A percentile compares a stretch with the other conserved stretches of the same genome.
phyloP scores from a whole-genome alignment of 768 basidiomycete species.

The Lactarius hengduanensis region DNA sequence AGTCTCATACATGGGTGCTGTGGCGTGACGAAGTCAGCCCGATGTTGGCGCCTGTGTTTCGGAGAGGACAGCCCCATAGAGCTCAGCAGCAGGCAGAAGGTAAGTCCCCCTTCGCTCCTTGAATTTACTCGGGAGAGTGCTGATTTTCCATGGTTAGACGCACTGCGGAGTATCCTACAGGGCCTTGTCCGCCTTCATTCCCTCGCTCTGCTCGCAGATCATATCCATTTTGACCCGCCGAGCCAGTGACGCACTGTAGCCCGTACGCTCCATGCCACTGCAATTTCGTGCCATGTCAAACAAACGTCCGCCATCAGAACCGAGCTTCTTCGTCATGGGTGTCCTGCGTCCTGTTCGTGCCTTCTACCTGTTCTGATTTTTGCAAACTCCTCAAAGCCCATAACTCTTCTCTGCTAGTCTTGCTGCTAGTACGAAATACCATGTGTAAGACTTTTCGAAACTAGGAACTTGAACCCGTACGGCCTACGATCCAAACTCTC shows the following conservation, averaged over 20 bases:
- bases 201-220: conserved; percentile 61
- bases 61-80: conserved; percentile 35
- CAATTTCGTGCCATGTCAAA: conserved; percentile 86
- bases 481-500: background rate
- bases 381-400: background rate
- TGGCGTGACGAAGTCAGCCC: conserved; percentile 68
- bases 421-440: too few species aligned
- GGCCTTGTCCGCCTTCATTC: conserved; percentile 49
- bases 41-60: conserved; percentile 51
- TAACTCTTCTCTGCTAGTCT: too few species aligned
- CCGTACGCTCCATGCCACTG: conserved; percentile 84
- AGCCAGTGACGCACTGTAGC: conserved; percentile 81
- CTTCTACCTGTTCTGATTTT: conserved; percentile 43
- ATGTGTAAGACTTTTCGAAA: too few species aligned
- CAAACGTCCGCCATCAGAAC: conserved; percentile 67
- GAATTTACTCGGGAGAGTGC: background rate
- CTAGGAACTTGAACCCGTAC: background rate
- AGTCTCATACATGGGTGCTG: conserved; percentile 49
- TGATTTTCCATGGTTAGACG: conserved; percentile 41
- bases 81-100: conserved; percentile 50
- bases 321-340: conserved; percentile 82
- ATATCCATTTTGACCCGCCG: conserved; percentile 68
- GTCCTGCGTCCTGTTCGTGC: conserved; percentile 78
- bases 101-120: conserved; percentile 32
- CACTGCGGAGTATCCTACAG: conserved; percentile 53